Evolutionary conservation across 1,139 yeast species (phyloP), one percentile per base, ranked within the genome.

Genomic region (Suhomyces ambrosiae): DNA sequence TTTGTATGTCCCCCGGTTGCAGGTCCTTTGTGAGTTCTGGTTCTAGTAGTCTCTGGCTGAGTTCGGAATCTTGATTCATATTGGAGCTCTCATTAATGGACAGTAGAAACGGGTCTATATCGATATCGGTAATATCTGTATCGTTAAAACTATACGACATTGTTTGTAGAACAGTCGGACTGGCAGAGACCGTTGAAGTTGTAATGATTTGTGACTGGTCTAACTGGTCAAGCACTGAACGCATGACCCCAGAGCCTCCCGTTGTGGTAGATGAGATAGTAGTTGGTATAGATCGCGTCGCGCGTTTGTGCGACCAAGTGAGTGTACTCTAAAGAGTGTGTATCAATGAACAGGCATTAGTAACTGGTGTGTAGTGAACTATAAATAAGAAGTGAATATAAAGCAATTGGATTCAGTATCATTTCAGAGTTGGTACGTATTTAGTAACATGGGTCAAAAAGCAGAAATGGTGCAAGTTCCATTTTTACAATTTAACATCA

Each of bases 111-210:
- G 50, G 41, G 13, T 41, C 50, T 10, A 34, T 31, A 26, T 53
- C 58, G 8, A 48, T 39, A 21, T 54, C 57, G 4, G 58, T 51
- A 5, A 47, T 27, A 15, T 47, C 53, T 7, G 49, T 43, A 23
- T 54, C 57, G 23, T 44, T 33, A 18, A 37, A 31, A 16, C 30
- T 23, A 26, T 22, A 32, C 8, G 44, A 41, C 41, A 40, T 39
- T 8, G 27, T 30, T 14, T 35, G n/a, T 7, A 11, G 22, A 4
- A 29, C 23, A 6, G 31, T 21, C 11, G 33, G 16, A 7, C 18
- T 31, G 12, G 25, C 13, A 2, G 35, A 24, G 10, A n/a, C 11
- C 7, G 27, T n/a, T 11, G 27, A 39, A 10, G 31, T 25, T 15
- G 30, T 29, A 21, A 17, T 12, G 24, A 11, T 27, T 23, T 27